These are phyloP conservation scores for Coniella vitis DNA, from an alignment of 2,329 filamentous ascomycete genomes.

Conservation along the genomic window DNA sequence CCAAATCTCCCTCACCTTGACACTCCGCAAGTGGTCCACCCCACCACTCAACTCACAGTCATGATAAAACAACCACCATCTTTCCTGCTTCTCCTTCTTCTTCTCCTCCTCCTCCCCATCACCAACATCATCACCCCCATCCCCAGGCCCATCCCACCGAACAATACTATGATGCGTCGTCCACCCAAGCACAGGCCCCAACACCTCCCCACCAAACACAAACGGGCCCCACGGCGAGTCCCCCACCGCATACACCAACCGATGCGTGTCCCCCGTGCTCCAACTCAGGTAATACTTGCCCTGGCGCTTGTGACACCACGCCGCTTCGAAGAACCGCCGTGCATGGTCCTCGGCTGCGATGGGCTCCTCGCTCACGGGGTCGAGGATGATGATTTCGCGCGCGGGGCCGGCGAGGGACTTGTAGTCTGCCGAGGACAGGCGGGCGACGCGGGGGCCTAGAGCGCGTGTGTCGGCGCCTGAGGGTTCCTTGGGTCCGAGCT, in stretches of 20 bases:
- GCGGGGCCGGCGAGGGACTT: conserved; percentile 48
- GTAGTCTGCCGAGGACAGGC: conserved; percentile 56
- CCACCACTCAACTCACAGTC: conserved; percentile 63
- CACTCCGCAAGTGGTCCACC: conserved; percentile 63
- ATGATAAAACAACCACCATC: conserved; percentile 72
- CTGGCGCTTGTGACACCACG: conserved; percentile 69
- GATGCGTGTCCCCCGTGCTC: conserved; percentile 73
- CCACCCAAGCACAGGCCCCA: conserved; percentile 74
- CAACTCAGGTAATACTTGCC: conserved; percentile 70
- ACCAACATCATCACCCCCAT: too few species aligned
- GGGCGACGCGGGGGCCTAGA: conserved; percentile 60
- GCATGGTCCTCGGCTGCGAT: conserved; percentile 64
- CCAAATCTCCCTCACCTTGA: conserved; percentile 69
- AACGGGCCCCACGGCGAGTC: conserved; percentile 64
- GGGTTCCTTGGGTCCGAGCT: conserved; percentile 53
- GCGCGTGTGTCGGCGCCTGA: conserved; percentile 48
- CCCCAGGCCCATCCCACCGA: conserved; percentile 37
- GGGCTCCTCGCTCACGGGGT: conserved; percentile 50
- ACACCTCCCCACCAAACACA: conserved; percentile 61
- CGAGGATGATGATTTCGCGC: conserved; percentile 57
- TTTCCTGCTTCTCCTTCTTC: too few species aligned
- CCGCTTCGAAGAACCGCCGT: conserved; percentile 71
- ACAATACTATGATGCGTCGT: conserved; percentile 76
- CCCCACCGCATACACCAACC: conserved; percentile 61
- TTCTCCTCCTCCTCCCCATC: too few species aligned